Base-by-base conservation (phyloP, 2,329 filamentous ascomycete species). In the Fusarium sp. region DNA sequence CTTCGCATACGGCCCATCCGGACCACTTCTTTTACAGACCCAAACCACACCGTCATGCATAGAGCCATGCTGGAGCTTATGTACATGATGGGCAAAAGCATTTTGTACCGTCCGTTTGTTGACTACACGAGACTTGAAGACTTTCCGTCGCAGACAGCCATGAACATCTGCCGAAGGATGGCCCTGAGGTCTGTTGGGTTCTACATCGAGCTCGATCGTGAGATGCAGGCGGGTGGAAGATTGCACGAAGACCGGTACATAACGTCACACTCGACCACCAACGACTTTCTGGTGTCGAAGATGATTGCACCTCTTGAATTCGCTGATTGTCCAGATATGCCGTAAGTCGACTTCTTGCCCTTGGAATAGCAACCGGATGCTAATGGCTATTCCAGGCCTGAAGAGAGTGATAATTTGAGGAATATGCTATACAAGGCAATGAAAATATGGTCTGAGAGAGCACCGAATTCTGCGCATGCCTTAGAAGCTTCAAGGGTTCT, bases 31-130 rank as follows among this genome's bases (percentile, higher is more conserved):
- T 57, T 68, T 8, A 61, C 68, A 0, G 53, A 56, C 4, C 15
- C 36, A 2, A 54, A 43, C 2, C 31, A 56, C 11, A 55, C 43
- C 0, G 28, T 62, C 11, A 63, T 71, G 47, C 39, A 71, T 28
- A 28, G 68, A 2, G 30, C 63, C 9, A 41, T 53, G 6, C 27
- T 71, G 10, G 61, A 71, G 2, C 68, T 71, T 8, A 28, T 71
- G 6, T 71, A 71, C 6, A 66, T 31, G 3, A 56, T 60, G 1
- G 50, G 46, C 5, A 27, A 43, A 4, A 52, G 52, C 3, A 40
- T 62, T 0, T 13, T 71, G 9, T 55, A 71, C 23, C 65, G 65
- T 0, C 68, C 68, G 1, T 68, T 68, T 10, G 15, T 71, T 2
- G 18, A 63, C n/a, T 9, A 47, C 1, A 28, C 30, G 10, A 46